phyloP scores from a whole-genome alignment of 768 basidiomycete species.

The Collybia sordida region DNA sequence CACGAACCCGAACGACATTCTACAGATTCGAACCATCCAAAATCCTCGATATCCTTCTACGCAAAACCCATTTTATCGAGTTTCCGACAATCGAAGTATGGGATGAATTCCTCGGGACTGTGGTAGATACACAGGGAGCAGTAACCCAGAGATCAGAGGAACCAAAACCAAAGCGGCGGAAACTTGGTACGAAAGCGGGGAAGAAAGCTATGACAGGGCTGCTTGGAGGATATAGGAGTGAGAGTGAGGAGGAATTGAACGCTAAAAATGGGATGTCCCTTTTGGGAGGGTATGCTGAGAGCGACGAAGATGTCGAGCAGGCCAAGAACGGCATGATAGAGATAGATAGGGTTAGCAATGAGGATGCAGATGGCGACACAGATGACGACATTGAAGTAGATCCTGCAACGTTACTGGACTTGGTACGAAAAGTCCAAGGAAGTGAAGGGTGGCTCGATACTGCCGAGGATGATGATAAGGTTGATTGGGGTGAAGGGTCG shows the following conservation, averaged over 20 bases:
- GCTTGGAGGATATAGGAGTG: constrained; percentile 61
- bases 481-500: constrained; percentile 49
- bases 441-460: constrained; percentile 22
- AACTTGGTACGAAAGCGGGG: constrained; percentile 49
- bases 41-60: constrained; percentile 48
- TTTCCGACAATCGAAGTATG: constrained; percentile 83
- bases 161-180: constrained; percentile 52
- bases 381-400: constrained; percentile 35
- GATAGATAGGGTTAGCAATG: constrained; percentile 17
- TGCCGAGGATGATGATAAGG: constrained; percentile 39
- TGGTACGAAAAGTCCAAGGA: constrained; percentile 37
- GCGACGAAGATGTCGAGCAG: constrained; percentile 36
- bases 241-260: constrained; percentile 30
- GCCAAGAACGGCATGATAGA: background rate
- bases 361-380: constrained; percentile 26
- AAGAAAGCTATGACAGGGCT: constrained; percentile 57
- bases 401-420: constrained; percentile 38
- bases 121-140: constrained; percentile 56
- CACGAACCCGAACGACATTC: constrained; percentile 37
- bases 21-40: constrained; percentile 55
- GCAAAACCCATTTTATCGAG: constrained; percentile 71
- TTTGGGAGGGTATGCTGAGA: constrained; percentile 46
- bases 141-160: constrained; percentile 32
- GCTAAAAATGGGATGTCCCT: constrained; percentile 33
- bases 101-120: constrained; percentile 61